A percentile compares a stretch with the other conserved stretches of the same genome.
Conservation (phyloP, 2,329 filamentous ascomycete species). For the Aspergillus fijiensis region DNA sequence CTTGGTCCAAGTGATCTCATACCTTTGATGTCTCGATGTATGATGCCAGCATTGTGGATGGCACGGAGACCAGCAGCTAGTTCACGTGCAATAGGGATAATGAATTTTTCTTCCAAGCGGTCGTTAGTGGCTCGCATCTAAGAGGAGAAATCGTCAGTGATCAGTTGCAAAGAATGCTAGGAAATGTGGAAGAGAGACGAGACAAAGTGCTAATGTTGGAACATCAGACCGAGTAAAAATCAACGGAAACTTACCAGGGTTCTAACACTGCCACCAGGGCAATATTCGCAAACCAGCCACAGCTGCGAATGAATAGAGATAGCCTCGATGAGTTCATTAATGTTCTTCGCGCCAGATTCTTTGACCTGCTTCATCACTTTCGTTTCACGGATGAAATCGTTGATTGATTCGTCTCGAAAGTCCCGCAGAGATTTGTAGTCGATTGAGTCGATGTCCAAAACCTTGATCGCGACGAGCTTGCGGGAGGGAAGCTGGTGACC, state of each 20-base stretch:
- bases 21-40: constrained; percentile 67
- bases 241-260: constrained; percentile 55
- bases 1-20: constrained; percentile 10
- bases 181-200: constrained; percentile 20
- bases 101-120: constrained; percentile 59
- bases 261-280: constrained; percentile 64
- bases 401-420: constrained; percentile 50
- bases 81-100: constrained; percentile 64
- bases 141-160: neutral
- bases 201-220: neutral
- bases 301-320: constrained; percentile 63
- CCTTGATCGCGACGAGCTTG: constrained; percentile 52
- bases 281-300: constrained; percentile 67
- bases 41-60: constrained; percentile 64
- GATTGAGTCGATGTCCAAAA: constrained; percentile 51
- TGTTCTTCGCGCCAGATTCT: constrained; percentile 61
- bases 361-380: constrained; percentile 62
- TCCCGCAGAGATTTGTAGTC: constrained; percentile 50
- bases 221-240: neutral
- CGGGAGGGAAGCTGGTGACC: constrained; percentile 42
- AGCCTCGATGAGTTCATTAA: constrained; percentile 65
- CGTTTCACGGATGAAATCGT: constrained; percentile 62
- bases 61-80: constrained; percentile 61
- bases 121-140: constrained; percentile 52
- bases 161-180: neutral